phyloP scores from a whole-genome alignment of 345 rosid genomes.

The Alliaria petiolata region DNA sequence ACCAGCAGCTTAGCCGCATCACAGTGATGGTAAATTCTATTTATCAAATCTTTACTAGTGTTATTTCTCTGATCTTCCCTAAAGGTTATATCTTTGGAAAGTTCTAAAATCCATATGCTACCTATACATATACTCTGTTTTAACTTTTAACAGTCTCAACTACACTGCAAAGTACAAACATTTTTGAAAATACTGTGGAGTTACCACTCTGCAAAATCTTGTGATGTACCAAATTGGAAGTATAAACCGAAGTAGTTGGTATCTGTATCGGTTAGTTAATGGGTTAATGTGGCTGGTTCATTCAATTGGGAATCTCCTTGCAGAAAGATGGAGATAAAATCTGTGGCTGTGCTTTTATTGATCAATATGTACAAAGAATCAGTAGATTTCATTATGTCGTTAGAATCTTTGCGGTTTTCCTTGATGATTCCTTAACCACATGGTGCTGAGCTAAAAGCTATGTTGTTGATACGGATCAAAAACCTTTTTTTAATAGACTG shows the following conservation, averaged over 20 bases:
- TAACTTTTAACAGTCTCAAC: no score
- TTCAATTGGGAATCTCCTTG: background rate
- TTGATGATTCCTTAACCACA: background rate
- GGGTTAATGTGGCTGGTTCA: no score
- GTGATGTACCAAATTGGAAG: no score
- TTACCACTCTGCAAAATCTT: background rate
- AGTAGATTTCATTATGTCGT: background rate
- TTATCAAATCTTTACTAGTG: background rate
- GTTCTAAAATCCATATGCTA: no score
- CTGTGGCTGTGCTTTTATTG: background rate
- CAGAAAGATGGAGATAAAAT: background rate
- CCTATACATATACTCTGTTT: no score
- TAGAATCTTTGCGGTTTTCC: no score
- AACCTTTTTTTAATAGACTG: no score
- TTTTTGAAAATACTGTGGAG: background rate
- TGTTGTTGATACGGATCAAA: background rate
- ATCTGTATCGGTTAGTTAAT: no score
- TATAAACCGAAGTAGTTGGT: no score
- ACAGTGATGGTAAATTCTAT: constrained; percentile 39
- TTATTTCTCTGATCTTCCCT: background rate
- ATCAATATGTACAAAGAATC: background rate
- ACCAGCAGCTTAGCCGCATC: constrained; percentile 57
- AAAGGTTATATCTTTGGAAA: background rate
- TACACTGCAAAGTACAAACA: no score
- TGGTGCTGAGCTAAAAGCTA: background rate